Evolutionary conservation across 352 stramenopile genomes (phyloP), one percentile per base, ranked within the genome.

Genomic region (Globisporangium okanoganense): DNA sequence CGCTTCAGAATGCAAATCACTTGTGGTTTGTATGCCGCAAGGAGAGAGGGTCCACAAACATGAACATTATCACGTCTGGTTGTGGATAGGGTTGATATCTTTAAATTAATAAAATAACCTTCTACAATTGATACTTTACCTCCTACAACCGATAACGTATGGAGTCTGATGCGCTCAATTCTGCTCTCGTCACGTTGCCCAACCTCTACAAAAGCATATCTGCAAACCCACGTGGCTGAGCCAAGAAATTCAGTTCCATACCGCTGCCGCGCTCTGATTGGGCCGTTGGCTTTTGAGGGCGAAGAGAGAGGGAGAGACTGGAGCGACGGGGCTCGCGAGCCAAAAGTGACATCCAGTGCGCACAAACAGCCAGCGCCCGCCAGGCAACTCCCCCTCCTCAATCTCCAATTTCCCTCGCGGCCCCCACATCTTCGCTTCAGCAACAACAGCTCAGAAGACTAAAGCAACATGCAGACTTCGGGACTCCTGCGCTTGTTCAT

Each of bases 401-500:
- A 84, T 78, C 75, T 73, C 66, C 64, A 86, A 84, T 84, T 86
- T 61, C 54, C 61, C 49, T 49, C 61, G 61, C 47, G n/a, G 50
- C 20, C 52, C 51, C 16, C 45, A 62, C 60, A 24, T 36, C 58
- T 50, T 43, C 58, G 63, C 58, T 50, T 41, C 58, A 67, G 49
- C 63, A 53, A 29, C 50, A 69, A 9, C 51, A 55, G 24, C 38
- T 41, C 61, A 40, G n/a, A 57, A 52, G 38, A 14, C 18, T 40
- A n/a, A n/a, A 56, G 2, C 31, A 76, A 16, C n/a, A 92, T 92
- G 82, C 76, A 73, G 59, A 81, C 82, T 58, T 75, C 74, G 24
- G 62, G 62, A 63, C 64, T 87, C 53, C 70, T 88, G 48, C 82
- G 72, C 49, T 48, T 82, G 40, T 65, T 84, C 27, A 48, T 90